These are phyloP conservation scores for Microbotryum silenes-acaulis DNA, from an alignment of 1,284 basidiomycete genomes.

Conservation along the genomic window DNA sequence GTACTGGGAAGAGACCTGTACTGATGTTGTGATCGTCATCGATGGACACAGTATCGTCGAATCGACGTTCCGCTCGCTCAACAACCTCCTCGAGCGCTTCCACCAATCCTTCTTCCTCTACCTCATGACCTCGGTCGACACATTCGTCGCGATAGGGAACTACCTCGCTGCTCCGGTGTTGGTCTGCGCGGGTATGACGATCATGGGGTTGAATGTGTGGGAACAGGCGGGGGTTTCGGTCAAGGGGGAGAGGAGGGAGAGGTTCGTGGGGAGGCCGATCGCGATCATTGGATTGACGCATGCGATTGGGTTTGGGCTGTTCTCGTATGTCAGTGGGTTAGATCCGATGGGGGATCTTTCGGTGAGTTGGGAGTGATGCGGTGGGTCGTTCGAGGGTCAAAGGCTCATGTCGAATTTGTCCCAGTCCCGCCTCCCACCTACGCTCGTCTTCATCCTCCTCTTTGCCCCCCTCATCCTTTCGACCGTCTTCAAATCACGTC, in stretches of 20 bases:
- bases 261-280: conserved; percentile 50
- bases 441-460: conserved; percentile 27
- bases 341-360: conserved; percentile 16
- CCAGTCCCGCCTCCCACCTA: conserved; percentile 2
- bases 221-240: conserved; percentile 43
- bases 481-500: neutral
- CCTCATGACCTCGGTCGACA: conserved; percentile 63
- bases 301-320: conserved; percentile 19
- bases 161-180: conserved; percentile 79
- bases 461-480: conserved; percentile 31
- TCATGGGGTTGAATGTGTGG: conserved; percentile 68
- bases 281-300: conserved; percentile 46
- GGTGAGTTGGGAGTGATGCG: conserved; percentile 42
- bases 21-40: neutral
- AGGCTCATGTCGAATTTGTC: conserved; percentile 38
- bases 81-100: conserved; percentile 85
- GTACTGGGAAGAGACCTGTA: neutral
- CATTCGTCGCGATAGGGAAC: conserved; percentile 78
- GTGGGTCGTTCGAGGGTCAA: conserved; percentile 50
- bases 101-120: conserved; percentile 97
- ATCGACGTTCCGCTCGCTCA: conserved; percentile 75
- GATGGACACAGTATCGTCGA: conserved; percentile 57
- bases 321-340: conserved; percentile 9
- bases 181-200: conserved; percentile 70
- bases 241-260: conserved; percentile 32